Base-by-base conservation (phyloP, 1,284 basidiomycete genomes). In the Mixia osmundae region DNA sequence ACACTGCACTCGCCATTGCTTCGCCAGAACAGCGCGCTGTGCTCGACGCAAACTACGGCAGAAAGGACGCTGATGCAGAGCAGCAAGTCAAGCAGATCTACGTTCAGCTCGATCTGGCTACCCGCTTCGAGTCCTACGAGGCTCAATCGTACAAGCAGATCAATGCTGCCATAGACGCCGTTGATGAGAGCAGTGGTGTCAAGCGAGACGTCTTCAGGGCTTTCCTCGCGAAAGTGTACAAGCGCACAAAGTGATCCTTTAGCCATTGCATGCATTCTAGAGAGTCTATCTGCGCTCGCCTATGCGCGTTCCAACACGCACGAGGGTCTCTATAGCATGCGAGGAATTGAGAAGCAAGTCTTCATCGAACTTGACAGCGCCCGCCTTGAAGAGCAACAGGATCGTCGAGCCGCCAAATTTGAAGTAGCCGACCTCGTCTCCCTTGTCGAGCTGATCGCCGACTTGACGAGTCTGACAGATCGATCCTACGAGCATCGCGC, bases 401-500 rank as follows among this genome's bases (percentile, higher is more conserved):
- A 89, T 75, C 3, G 83, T 91, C 16, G 75, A 80, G 0, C 85
- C 83, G 35, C 80, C 83, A 50, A 87, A 89, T 0, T 79, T 79
- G 51, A 89, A 89, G 55, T 80, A 89, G 1, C 85, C 85, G 47
- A 91, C 69, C 42, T 65, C 63, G 34, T 63, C 57, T 3, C 60
- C 63, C 32, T 62, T 58, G 25, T 46, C 39, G 6, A 66, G 50
- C 14, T 30, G 29, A 14, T 52, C 47, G 11, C 62, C 50, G 47
- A 57, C 45, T 46, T 57, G 39, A 44, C 57, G 58, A 41, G 63
- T 47, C 15, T 54, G 43, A 5, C 54, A 54, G 40, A 63, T 66
- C 9, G 54, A 57, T 3, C 63, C 64, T 3, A 66, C 64, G 38
- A 66, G 57, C 63, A 66, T 63, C 2, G 64, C 64, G 44, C 56